Evolutionary conservation across 305 asterid species (phyloP).

Genomic region (Rubia peregrina): DNA sequence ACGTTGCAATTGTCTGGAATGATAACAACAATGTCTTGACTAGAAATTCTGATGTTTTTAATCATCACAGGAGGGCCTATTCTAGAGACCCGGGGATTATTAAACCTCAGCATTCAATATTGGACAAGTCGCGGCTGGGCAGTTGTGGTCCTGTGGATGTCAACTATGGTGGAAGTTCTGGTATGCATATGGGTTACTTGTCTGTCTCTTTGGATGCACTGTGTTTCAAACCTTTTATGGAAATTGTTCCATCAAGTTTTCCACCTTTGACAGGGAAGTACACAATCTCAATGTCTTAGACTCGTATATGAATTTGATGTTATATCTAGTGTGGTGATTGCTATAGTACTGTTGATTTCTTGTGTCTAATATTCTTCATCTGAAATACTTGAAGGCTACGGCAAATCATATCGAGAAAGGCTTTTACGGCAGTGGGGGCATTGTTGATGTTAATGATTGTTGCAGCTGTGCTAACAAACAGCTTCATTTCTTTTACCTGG

Average conservation of each 20-base stretch:
- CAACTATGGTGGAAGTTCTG: constrained; percentile 96
- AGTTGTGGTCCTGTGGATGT: constrained; percentile 88
- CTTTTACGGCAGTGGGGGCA: constrained; percentile 77
- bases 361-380: background rate
- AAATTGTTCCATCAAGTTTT: too few relatives aligned
- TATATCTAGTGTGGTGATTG: background rate
- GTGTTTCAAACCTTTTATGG: too few relatives aligned
- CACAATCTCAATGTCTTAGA: too few relatives aligned
- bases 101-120: constrained; percentile 70
- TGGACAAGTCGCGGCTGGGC: constrained; percentile 99
- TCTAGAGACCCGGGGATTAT: constrained; percentile 74
- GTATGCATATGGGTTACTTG: constrained; percentile 25
- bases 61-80: constrained; percentile 79
- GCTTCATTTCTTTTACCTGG: background rate
- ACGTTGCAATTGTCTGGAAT: background rate
- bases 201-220: too few relatives aligned
- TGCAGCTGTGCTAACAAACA: constrained; percentile 72
- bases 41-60: background rate
- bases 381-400: constrained; percentile 64
- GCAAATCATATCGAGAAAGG: constrained; percentile 83
- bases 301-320: too few relatives aligned
- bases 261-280: too few relatives aligned
- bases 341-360: background rate
- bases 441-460: constrained; percentile 90
- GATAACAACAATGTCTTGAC: background rate